Percentiles rank a stretch among this genome's conserved stretches.
phyloP scores from a whole-genome alignment of 805 yeast species.

The Schwanniomyces sp. region DNA sequence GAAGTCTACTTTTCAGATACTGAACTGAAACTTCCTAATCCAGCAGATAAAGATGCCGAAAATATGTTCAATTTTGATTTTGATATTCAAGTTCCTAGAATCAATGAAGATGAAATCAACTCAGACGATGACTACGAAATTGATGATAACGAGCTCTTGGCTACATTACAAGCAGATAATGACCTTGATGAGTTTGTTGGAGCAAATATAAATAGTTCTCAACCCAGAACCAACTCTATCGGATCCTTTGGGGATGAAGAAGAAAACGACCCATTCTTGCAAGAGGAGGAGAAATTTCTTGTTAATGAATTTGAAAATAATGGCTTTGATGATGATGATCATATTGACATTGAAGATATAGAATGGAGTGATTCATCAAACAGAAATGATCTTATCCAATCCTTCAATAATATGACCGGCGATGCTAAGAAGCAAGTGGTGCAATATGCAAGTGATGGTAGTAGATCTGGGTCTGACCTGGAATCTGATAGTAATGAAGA shows the following conservation, averaged over 20 bases:
- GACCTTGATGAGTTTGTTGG: slow-evolving; percentile 39
- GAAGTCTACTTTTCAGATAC: slow-evolving; percentile 26
- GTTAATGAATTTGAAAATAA: slow-evolving; percentile 47
- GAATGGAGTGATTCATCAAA: slow-evolving; percentile 12
- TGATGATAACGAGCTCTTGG: slow-evolving; percentile 47
- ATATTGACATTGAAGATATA: slow-evolving; percentile 26
- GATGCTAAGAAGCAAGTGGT: slow-evolving; percentile 35
- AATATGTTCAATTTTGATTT: slow-evolving; percentile 30
- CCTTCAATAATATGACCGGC: slow-evolving; percentile 18
- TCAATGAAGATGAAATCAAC: slow-evolving; percentile 46
- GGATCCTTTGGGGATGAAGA: slow-evolving; percentile 35
- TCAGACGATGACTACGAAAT: slow-evolving; percentile 69
- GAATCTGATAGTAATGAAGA: slow-evolving; percentile 32
- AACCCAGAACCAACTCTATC: slow-evolving; percentile 25
- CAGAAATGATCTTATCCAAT: slow-evolving; percentile 13
- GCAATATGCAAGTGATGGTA: slow-evolving; percentile 40
- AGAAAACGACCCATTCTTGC: slow-evolving; percentile 36
- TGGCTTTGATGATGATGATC: slow-evolving; percentile 45
- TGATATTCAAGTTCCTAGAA: slow-evolving; percentile 50
- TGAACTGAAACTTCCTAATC: slow-evolving; percentile 1
- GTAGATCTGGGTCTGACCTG: slow-evolving; percentile 35
- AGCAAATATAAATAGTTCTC: slow-evolving; percentile 4
- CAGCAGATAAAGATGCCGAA: slow-evolving; percentile 1
- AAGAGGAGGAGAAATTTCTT: slow-evolving; percentile 45
- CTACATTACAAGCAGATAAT: slow-evolving; percentile 48